Evolutionary conservation across 208 protist species (phyloP), one percentile per base, ranked within the genome.

Genomic region (Willaertia magna): DNA sequence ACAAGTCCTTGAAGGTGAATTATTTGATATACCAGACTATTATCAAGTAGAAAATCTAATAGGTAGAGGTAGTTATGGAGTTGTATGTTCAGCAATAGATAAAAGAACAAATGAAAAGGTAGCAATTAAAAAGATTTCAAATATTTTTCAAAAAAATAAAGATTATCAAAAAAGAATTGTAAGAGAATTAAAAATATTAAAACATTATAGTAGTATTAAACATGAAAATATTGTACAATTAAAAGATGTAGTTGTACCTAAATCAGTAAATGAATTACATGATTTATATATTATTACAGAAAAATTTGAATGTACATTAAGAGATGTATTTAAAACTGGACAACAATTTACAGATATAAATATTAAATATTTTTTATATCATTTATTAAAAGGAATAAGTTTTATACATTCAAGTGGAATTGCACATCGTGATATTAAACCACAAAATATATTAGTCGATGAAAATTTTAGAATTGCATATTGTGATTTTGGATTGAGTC

Each of bases 401-500:
- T 95, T 91, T 34, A 90, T 94, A 55, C 92, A 94, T 83, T 88
- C 88, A 22, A 90, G 92, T 18, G 55, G 84, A 43, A 81, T 94
- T 42, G 48, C 94, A 18, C 92, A 94, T 51, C 85, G 92, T n/a
- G 92, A 94, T 86, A 74, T 94, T 20, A 97, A 97, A 90, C 95
- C 95, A 1, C 90, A 89, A n/a, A 98, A 98, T 89, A 87, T 98
- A 30, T 89, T 98, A 18, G 91, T 95, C 4, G 93, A 98, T 87
- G 86, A 88, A 16, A 94, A 97, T 52, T 97, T 94, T 89, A 92
- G 94, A 74, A 84, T 97, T 55, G 95, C 95, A 86, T 89, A 98
- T 18, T 95, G 94, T 74, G 96, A 98, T 89, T 97, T 97, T 90
- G 95, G 95, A 9, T 90, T 97, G 16, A 91, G 94, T 3, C 88